These are phyloP conservation scores for Hymenoscyphus repandus DNA, from an alignment of 2,329 filamentous ascomycete species.

Conservation along the genomic window DNA sequence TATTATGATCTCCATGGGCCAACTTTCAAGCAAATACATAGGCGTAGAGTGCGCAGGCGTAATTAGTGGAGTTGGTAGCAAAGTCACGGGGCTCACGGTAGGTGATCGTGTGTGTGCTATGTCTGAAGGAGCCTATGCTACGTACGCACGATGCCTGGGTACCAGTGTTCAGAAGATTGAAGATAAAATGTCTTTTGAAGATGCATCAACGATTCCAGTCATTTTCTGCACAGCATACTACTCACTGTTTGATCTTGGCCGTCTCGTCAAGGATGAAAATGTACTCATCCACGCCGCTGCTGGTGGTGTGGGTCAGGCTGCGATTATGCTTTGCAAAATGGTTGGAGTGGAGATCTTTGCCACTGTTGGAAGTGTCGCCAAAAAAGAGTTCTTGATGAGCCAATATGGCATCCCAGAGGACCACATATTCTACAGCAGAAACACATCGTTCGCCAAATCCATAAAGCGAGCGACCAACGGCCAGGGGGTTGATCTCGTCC, in stretches of 20 bases:
- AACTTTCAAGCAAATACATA: slow-evolving; percentile 26
- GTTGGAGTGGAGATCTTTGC: slow-evolving; percentile 32
- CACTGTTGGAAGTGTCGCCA: slow-evolving; percentile 25
- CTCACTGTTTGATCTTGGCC: slow-evolving; percentile 23
- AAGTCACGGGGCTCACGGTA: slow-evolving; percentile 24
- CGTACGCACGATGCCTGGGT: slow-evolving; percentile 26
- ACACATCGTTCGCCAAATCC: slow-evolving; percentile 26
- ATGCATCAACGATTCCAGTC: slow-evolving; percentile 26
- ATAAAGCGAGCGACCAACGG: slow-evolving; percentile 26
- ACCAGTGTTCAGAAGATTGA: slow-evolving; percentile 25
- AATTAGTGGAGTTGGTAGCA: slow-evolving; percentile 29
- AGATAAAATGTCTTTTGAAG: slow-evolving; percentile 24
- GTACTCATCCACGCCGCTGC: slow-evolving; percentile 35
- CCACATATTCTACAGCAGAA: slow-evolving; percentile 32
- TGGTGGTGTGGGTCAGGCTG: slow-evolving; percentile 34
- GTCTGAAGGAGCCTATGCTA: slow-evolving; percentile 29
- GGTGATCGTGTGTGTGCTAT: slow-evolving; percentile 34
- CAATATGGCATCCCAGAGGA: slow-evolving; percentile 26
- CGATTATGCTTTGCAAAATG: slow-evolving; percentile 30
- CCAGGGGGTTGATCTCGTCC: slow-evolving; percentile 31
- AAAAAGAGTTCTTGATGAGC: slow-evolving; percentile 24
- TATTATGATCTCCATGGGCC: slow-evolving; percentile 31
- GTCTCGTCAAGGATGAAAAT: slow-evolving; percentile 23
- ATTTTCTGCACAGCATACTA: slow-evolving; percentile 28
- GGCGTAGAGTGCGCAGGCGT: slow-evolving; percentile 35